Base-by-base conservation (phyloP, 2,329 filamentous ascomycete genomes). In the Trichoderma harzianum region DNA sequence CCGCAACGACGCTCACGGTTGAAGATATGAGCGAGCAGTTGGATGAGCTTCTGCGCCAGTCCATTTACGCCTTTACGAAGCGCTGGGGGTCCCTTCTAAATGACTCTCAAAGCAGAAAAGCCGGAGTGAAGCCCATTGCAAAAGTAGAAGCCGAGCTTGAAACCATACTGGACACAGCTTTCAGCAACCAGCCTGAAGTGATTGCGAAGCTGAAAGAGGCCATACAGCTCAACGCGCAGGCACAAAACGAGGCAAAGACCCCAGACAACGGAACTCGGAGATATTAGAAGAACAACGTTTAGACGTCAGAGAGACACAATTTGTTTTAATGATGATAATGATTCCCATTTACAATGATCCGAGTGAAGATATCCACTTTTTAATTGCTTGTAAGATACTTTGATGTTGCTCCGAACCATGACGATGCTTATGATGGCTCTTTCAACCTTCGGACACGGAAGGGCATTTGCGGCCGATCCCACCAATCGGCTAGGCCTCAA, bases 11-110 rank as follows among this genome's bases (percentile, higher is more conserved):
- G 16, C 72, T 84, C 68, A 84, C 83, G 5, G 82, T 85, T 2
- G 84, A 90, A 72, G 89, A 91, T 75, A 90, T 89, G 76, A 88
- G 87, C 74, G 89, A 91, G 79, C 89, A 90, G 78, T 79, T 91
- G 69, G 90, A 91, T 74, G 89, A 90, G 75, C 79, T 90, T 72
- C 80, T 91, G 30, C 83, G 90, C 66, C 87, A 89, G 78, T 88
- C 86, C 63, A 91, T 91, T 69, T 89, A 87, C 53, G 85, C 84
- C 2, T 91, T 91, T 73, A 90, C 89, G 18, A 87, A 87, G 77
- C 83, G 87, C 47, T 91, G 89, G 86, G 86, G 85, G 4, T 81
- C 81, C 4, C 76, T 87, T 69, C 81, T 87, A 55, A 84, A 86
- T 55, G 86, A 88, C 6, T 85, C 86, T 2, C 81, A 80, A 69